Evolutionary conservation across 768 basidiomycete genomes (phyloP), one percentile per base, ranked within the genome.

Genomic region (Chlorophyllum brunneum): DNA sequence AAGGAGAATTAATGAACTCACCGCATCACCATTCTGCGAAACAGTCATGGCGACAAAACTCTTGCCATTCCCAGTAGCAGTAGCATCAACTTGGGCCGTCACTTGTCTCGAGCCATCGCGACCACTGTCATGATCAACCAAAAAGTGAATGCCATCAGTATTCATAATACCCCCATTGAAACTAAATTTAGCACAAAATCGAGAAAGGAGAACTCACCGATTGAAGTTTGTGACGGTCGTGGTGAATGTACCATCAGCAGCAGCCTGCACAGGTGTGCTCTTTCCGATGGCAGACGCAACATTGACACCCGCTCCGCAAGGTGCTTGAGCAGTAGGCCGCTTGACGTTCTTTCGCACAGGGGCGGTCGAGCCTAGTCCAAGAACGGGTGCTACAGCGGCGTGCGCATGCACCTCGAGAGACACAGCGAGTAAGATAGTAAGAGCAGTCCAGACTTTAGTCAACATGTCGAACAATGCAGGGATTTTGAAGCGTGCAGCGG

Each of bases 21-120:
- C 80, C n/a, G 65, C 61, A 47, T 71, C 65, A 30, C 80, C 80
- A 56, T 82, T 81, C 52, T 61, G 68, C 8, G 70, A 59, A 22
- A 81, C 67, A 1, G 67, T 72, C 42, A 63, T 65, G 11, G 66
- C 64, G 2, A 66, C 67, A 42, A 74, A 74, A 23, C 58, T 50
- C 20, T n/a, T n/a, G n/a, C n/a, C n/a, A n/a, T 64, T 67, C 1
- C 74, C 73, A 4, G 67, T 71, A 13, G 73, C 73, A n/a, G 74
- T 69, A 6, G 72, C 60, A 57, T 80, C 76, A 16, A 81, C 72
- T 30, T 69, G 58, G n/a, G 74, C 71, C 1, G 68, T 67, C 38
- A 82, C 68, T 43, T 70, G 60, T 10, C 74, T 71, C 2, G 79
- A 80, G 18, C 80, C 80, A 62, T 80, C 79, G 8, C 42, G 51